Base-by-base conservation (phyloP, 2,329 filamentous ascomycete genomes). In the Alternaria angustiovoidea region DNA sequence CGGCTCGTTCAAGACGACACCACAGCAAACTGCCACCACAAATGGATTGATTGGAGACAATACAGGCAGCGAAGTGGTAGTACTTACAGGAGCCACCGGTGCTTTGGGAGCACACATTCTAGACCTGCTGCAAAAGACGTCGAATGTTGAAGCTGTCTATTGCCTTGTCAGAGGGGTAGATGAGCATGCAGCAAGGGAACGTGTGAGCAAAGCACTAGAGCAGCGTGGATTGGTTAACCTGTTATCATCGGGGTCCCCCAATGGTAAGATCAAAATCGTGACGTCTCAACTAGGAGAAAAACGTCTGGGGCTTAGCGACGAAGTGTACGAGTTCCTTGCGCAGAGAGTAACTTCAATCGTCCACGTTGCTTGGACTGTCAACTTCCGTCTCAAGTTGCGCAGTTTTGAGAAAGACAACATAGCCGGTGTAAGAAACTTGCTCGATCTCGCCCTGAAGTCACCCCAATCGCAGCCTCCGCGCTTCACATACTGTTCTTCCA, bases 281-380 rank as follows among this genome's bases (percentile, higher is more conserved):
- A 81, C 80, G 55, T 81, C 81, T 39, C 75, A 80, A 42, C 76
- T 89, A n/a, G 79, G 81, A 5, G 73, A 85, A 5, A 26, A 74
- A 3, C 68, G 73, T 7, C 80, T 89, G 2, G 87, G 86, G 2
- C 75, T 89, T 2, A 68, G 76, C 4, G 59, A 71, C 1, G 67
- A 76, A 1, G 68, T 76, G 7, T 85, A 85, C 68, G 58, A 74
- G 2, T 60, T 72, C 3, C 69, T 89, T 2, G 76, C 78, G 0
- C 62, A 64, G 3, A 76, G 83, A 57, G 75, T 81, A 2, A 85
- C 84, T 1, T 73, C 82, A 2, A 79, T 92, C 18, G 83, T 91
- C 55, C 88, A 90, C 70, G 81, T 87, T 7, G 87, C 87, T 20
- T 90, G 88, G 88, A 81, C 84, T 2, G 88, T 90, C 18, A 89